Base-by-base conservation (phyloP, 805 yeast species). In the Ogataea neopini region DNA sequence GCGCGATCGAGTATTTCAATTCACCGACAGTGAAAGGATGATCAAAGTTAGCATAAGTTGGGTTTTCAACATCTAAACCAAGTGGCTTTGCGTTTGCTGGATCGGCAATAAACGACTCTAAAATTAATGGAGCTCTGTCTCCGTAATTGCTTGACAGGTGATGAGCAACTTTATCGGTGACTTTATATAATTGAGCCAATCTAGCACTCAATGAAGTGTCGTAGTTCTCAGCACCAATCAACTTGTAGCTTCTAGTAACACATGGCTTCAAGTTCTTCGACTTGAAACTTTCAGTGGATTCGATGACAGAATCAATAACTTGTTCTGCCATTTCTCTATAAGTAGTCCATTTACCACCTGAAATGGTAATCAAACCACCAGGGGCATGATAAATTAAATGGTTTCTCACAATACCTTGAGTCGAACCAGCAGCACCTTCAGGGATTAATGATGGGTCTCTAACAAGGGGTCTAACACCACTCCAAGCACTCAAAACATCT, bases 331-430 rank as follows among this genome's bases (percentile, higher is more conserved):
- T 91, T 73, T 89, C 96, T 73, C 97, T 80, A 75, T 91, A 92
- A 30, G 98, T 91, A 45, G 98, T 91, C 98, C 98, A 91, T 73
- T 91, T 91, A 67, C 98, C 98, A 61, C 97, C 98, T 15, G 96
- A 84, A 56, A 91, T 86, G 33, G 98, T 91, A 33, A 91, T 75
- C 57, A 91, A 77, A 20, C 92, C 94, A 47, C 86, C 76, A 11
- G 63, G 56, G 28, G 95, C 79, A 25, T 80, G 75, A 60, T 85
- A 78, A 45, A 91, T 77, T 59, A 91, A 75, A 69, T 91, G 98
- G 57, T 88, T 86, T 73, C 98, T 84, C 37, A 91, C 98, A 55
- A 91, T 75, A 44, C 90, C 91, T 72, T 90, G 94, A 49, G 97
- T 91, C 40, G 83, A 74, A 25, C 69, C 67, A 26, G 52, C 63